Evolutionary conservation across 257 asterid species (phyloP).

Genomic region (Petunia axillaris): DNA sequence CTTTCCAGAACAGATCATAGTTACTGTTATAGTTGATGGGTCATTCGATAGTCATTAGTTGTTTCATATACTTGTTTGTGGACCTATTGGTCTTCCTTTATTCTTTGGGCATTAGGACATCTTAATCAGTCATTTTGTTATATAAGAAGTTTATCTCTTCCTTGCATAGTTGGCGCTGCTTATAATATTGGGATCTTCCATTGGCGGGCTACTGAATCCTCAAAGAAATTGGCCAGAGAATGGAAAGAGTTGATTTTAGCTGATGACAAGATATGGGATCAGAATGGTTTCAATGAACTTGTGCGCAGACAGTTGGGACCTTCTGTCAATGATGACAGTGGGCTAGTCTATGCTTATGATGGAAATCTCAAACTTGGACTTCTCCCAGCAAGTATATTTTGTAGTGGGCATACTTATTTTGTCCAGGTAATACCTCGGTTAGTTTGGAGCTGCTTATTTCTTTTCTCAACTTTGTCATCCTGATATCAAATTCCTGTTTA

Average conservation of each 20-base stretch:
- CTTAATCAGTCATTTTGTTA: conserved; percentile 27
- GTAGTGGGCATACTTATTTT: conserved; percentile 98
- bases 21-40: conserved; percentile 7
- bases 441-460: not conserved
- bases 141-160: conserved; percentile 20
- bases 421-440: conserved; percentile 70
- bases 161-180: conserved; percentile 74
- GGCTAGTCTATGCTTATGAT: conserved; percentile 95
- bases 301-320: conserved; percentile 92
- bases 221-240: conserved; percentile 83
- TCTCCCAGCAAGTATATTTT: conserved; percentile 95
- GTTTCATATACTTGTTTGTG: not conserved
- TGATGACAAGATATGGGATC: conserved; percentile 96
- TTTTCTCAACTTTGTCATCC: not conserved
- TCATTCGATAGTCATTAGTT: not conserved
- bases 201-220: conserved; percentile 90
- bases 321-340: conserved; percentile 94
- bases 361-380: conserved; percentile 94
- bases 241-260: conserved; percentile 88
- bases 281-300: conserved; percentile 89
- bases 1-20: conserved; percentile 1
- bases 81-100: not conserved
- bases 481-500: conserved; percentile 11
- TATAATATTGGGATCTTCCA: conserved; percentile 97
- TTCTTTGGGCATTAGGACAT: conserved; percentile 1